Base-by-base conservation (phyloP, 345 rosid species). In the Corchorus capsularis region DNA sequence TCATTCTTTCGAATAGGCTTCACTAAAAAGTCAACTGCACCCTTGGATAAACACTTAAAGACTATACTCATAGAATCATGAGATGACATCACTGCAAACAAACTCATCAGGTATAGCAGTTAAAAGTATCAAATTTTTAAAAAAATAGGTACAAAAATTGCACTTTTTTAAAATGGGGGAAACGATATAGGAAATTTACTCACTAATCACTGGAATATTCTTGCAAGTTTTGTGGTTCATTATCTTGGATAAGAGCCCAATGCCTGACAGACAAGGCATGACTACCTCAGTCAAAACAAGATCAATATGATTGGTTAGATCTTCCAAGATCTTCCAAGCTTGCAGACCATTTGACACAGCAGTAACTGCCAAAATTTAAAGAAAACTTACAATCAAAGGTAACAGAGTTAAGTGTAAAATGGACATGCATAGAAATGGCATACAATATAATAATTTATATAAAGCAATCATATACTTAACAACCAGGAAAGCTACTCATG, bases 1-100 rank as follows among this genome's bases (percentile, higher is more conserved):
- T 88, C 89, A 72, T 88, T 88, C 88, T 86, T 88, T 77, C 91
- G 83, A 55, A 86, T 84, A 35, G 91, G 91, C 78, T 86, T 88
- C 79, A 84, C 85, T 77, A 88, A 75, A 83, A 82, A 84, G 77
- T 88, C 91, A 66, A 81, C 89, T 4, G 91, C 89, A 75, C 88
- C 88, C 75, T 84, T 88, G 55, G 89, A 86, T 56, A 88, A 80
- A 79, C 91, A 88, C 79, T 84, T 86, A 64, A 88, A 88, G 75
- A 86, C 91, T 68, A 86, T 55, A 63, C 75, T 72, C 89, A 84
- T 86, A 39, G 89, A 86, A 79, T 80, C 88, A 71, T 81, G 86
- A 69, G 89, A 81, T 66, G 91, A 88, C 87, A 86, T 88, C 91
- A 88, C 89, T 88, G 91, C 89, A 84, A 34, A 77, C 52, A 78